These are phyloP conservation scores for Ashbya aceris DNA, from an alignment of 1,139 yeast genomes.

Conservation along the genomic window DNA sequence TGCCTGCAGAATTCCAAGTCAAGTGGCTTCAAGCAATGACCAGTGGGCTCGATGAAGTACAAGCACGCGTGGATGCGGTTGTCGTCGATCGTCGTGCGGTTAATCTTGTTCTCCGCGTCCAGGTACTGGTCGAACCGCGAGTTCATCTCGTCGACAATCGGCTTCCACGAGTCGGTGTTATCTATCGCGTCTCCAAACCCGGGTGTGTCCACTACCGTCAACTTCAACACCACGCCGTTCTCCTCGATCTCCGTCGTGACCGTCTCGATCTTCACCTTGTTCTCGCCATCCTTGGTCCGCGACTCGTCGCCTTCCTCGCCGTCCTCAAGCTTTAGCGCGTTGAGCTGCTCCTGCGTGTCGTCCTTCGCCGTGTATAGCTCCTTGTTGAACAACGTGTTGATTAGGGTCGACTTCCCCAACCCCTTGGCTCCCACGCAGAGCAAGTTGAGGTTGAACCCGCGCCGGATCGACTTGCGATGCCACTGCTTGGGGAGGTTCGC, in stretches of 20 bases:
- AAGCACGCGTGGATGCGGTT: conserved; percentile 80
- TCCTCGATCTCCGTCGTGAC: conserved; percentile 75
- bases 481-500: conserved; percentile 98
- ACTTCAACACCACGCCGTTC: conserved; percentile 79
- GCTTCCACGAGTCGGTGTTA: conserved; percentile 85
- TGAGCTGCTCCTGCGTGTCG: conserved; percentile 5
- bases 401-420: conserved; percentile 85
- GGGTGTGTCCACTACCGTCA: conserved; percentile 83
- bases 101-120: conserved; percentile 82
- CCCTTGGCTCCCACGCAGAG: conserved; percentile 92
- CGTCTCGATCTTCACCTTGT: conserved; percentile 55
- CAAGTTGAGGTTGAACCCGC: conserved; percentile 86
- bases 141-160: conserved; percentile 85
- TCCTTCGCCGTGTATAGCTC: conserved; percentile 39
- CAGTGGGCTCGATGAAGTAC: conserved; percentile 90
- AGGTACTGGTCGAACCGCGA: conserved; percentile 76
- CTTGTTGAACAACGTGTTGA: conserved; percentile 83
- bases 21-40: conserved; percentile 81
- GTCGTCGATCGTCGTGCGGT: conserved; percentile 64
- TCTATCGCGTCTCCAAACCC: conserved; percentile 92
- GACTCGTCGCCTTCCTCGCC: conserved; percentile 10
- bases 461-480: conserved; percentile 90
- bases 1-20: conserved; percentile 86
- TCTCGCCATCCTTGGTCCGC: conserved; percentile 23
- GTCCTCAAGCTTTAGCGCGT: conserved; percentile 16